Evolutionary conservation across 2,329 filamentous ascomycete genomes (phyloP).

Genomic region (Sporothrix schenckii): DNA sequence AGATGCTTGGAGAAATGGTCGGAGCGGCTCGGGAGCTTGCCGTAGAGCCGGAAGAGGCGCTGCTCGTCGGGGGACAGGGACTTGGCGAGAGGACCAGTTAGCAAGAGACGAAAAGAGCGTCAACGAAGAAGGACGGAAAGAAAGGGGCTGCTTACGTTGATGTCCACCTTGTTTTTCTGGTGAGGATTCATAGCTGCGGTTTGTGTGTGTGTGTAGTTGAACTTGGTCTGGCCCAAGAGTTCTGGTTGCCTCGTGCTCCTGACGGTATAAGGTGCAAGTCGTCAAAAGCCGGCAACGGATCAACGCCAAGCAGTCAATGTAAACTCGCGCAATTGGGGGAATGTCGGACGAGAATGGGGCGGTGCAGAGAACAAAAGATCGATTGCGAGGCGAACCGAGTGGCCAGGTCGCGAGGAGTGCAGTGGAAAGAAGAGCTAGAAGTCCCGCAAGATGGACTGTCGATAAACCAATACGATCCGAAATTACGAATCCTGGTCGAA

Average conservation of each 20-base stretch:
- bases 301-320: background rate
- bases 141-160: slow-evolving; percentile 65
- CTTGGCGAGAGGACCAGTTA: slow-evolving; percentile 53
- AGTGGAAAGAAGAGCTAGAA: background rate
- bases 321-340: slow-evolving; percentile 15
- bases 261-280: background rate
- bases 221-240: background rate
- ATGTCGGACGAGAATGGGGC: background rate
- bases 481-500: background rate
- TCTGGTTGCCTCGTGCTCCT: slow-evolving; percentile 7
- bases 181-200: slow-evolving; percentile 75
- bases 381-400: background rate
- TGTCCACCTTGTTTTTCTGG: slow-evolving; percentile 97
- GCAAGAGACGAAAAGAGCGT: too few relatives aligned
- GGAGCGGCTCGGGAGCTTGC: slow-evolving; percentile 94
- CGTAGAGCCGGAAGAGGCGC: slow-evolving; percentile 93
- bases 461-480: background rate
- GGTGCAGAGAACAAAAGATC: background rate
- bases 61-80: slow-evolving; percentile 93
- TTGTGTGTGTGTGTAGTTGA: background rate
- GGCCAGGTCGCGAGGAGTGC: background rate
- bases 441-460: background rate
- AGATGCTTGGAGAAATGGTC: slow-evolving; percentile 97
- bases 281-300: background rate
- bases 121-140: background rate